Base-by-base conservation (phyloP, 1,139 yeast species). In the Geotrichum phurueaensis region DNA sequence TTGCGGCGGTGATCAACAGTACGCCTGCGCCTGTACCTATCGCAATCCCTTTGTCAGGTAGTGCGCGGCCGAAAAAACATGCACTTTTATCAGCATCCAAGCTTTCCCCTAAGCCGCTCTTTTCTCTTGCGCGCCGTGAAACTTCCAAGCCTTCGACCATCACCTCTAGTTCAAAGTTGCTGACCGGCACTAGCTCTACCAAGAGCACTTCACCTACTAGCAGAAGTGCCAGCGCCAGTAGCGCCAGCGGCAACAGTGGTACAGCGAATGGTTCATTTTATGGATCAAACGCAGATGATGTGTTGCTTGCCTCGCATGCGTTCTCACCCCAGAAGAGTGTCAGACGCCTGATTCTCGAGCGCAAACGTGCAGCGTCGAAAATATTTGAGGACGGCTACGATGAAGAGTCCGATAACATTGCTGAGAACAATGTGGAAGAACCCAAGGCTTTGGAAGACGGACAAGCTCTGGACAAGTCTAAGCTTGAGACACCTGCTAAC, bases 301-400 rank as follows among this genome's bases (percentile, higher is more conserved):
- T 89, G 2, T 85, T 89, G 62, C 73, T 87, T 63, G 78, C 87
- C 1, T 83, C 89, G n/a, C 88, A 84, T 59, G 84, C 88, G 6
- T 39, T 39, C 45, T 88, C 88, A 71, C 81, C 87, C 2, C 82
- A 83, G 58, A 76, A 78, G 49, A 82, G 81, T 60, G 79, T 84
- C 64, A 83, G 84, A 57, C 81, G 81, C 62, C 76, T 87, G 61
- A 79, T 84, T 9, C 20, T 39, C 20, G 45, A 39, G 45, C 18
- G 45, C 15, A 39, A 39, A 18, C 45, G 45, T 39, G 45, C 45
- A 6, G 18, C 45, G 15, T 39, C 45, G n/a, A 15, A 5, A 15
- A 13, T 39, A 15, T 39, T 15, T 39, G 45, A 39, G n/a, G 45
- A 39, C 18, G 45, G 45, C 15, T 39, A 39, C 15, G 45, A 39